Conservation (phyloP, 768 basidiomycete genomes). For the Lactifluus piperatus region DNA sequence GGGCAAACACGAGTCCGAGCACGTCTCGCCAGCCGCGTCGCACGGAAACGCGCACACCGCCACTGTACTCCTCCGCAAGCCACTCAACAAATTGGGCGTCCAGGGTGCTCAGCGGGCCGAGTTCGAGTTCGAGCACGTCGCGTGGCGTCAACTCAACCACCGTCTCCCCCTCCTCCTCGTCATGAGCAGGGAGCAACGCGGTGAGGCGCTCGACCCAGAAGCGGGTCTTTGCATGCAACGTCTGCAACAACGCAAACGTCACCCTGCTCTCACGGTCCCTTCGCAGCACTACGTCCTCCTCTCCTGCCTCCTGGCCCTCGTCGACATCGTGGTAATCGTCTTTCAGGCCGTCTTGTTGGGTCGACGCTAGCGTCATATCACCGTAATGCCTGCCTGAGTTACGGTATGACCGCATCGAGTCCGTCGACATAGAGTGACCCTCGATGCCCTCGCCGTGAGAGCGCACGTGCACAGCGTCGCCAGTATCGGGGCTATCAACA, state of each 20-base stretch:
- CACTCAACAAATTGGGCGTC: constrained; percentile 75
- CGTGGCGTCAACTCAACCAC: constrained; percentile 9
- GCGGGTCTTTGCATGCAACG: constrained; percentile 53
- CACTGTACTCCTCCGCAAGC: constrained; percentile 59
- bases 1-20: constrained; percentile 35
- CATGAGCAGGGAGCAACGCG: neutral
- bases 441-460: constrained; percentile 66
- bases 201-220: constrained; percentile 46
- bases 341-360: neutral
- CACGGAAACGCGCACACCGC: constrained; percentile 31
- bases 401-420: constrained; percentile 11
- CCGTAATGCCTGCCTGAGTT: constrained; percentile 18
- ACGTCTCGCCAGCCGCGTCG: constrained; percentile 42
- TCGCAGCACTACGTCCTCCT: constrained; percentile 39
- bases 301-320: constrained; percentile 25
- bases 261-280: constrained; percentile 32
- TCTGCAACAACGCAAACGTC: constrained; percentile 48
- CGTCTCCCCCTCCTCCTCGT: constrained; percentile 16
- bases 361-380: constrained; percentile 21
- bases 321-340: neutral
- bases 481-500: neutral
- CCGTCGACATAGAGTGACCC: constrained; percentile 33
- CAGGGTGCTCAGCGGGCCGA: constrained; percentile 61
- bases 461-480: constrained; percentile 38
- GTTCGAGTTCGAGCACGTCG: constrained; percentile 49